phyloP scores from a whole-genome alignment of 2,329 filamentous ascomycete species.

The Neonectria magnoliae region DNA sequence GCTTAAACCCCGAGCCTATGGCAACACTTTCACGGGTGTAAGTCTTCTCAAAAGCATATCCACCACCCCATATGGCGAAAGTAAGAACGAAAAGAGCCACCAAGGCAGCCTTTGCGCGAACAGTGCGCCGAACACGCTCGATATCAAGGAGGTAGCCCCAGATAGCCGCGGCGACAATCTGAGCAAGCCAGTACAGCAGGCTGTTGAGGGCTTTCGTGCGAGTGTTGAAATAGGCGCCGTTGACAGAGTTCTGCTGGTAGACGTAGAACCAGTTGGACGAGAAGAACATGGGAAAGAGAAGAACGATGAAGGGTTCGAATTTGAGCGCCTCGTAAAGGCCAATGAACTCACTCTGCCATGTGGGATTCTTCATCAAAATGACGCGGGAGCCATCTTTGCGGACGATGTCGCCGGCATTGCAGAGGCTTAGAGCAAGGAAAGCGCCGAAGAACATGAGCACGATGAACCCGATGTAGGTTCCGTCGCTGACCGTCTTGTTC shows the following conservation, averaged over 20 bases:
- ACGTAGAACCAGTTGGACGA: conserved; percentile 86
- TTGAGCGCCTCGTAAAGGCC: conserved; percentile 80
- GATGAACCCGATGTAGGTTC: conserved; percentile 89
- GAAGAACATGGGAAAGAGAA: conserved; percentile 84
- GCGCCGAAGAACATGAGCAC: conserved; percentile 82
- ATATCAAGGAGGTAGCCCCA: conserved; percentile 79
- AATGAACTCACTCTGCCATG: conserved; percentile 80
- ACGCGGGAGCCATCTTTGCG: conserved; percentile 82
- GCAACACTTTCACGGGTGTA: conserved; percentile 36
- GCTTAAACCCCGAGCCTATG: conserved; percentile 12
- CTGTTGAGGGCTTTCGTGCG: conserved; percentile 80
- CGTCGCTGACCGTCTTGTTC: conserved; percentile 68
- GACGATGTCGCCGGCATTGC: conserved; percentile 76
- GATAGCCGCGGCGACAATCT: conserved; percentile 79
- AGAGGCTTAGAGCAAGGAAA: conserved; percentile 73
- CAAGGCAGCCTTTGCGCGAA: conserved; percentile 74
- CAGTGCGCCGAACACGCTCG: conserved; percentile 66
- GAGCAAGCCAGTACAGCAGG: conserved; percentile 75
- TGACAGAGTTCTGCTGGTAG: conserved; percentile 81
- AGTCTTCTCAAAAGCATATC: conserved; percentile 75
- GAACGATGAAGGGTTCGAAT: conserved; percentile 74
- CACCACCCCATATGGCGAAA: conserved; percentile 84
- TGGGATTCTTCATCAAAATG: conserved; percentile 90
- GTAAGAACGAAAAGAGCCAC: conserved; percentile 73
- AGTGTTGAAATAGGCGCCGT: conserved; percentile 75